These are phyloP conservation scores for Puccinia polysora DNA, from an alignment of 1,284 basidiomycete genomes.

Conservation along the genomic window DNA sequence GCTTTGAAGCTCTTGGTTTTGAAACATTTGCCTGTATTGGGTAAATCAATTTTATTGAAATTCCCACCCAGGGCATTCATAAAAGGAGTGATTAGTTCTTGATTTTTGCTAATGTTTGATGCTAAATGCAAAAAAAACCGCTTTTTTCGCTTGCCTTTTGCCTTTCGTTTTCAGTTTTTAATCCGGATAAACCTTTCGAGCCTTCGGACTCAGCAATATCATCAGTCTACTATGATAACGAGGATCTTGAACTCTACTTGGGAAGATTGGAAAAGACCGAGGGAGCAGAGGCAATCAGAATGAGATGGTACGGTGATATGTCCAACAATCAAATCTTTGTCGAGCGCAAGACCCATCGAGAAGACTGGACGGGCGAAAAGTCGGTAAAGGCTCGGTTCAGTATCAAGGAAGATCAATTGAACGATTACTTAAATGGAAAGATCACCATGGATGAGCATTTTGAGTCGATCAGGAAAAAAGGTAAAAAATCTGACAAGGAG, in stretches of 20 bases:
- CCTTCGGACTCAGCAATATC: slow-evolving; percentile 72
- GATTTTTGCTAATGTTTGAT: not conserved
- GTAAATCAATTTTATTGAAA: slow-evolving; percentile 55
- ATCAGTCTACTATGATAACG: slow-evolving; percentile 65
- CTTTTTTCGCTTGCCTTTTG: slow-evolving; percentile 21
- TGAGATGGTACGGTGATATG: slow-evolving; percentile 97
- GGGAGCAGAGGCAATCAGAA: slow-evolving; percentile 90
- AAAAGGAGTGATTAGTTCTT: not conserved
- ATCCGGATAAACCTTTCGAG: slow-evolving; percentile 90
- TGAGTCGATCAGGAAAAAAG: slow-evolving; percentile 77
- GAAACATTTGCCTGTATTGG: slow-evolving; percentile 84
- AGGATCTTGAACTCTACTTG: slow-evolving; percentile 94
- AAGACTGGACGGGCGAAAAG: slow-evolving; percentile 99
- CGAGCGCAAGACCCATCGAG: slow-evolving; percentile 96
- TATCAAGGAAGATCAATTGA: slow-evolving; percentile 90
- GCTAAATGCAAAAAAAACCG: not conserved
- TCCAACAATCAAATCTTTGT: slow-evolving; percentile 79
- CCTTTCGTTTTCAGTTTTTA: slow-evolving; percentile 66
- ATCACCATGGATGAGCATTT: slow-evolving; percentile 94
- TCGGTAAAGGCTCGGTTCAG: slow-evolving; percentile 97
- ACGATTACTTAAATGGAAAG: slow-evolving; percentile 81
- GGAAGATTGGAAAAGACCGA: slow-evolving; percentile 97
- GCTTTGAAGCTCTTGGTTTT: slow-evolving; percentile 93
- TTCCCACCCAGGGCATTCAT: not conserved
- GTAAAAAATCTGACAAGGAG: slow-evolving; percentile 90